Percentiles rank a stretch among this genome's conserved stretches.
These are phyloP conservation scores for Groenewaldozyma salmanticensis DNA, from an alignment of 805 yeast genomes.

Conservation along the genomic window DNA sequence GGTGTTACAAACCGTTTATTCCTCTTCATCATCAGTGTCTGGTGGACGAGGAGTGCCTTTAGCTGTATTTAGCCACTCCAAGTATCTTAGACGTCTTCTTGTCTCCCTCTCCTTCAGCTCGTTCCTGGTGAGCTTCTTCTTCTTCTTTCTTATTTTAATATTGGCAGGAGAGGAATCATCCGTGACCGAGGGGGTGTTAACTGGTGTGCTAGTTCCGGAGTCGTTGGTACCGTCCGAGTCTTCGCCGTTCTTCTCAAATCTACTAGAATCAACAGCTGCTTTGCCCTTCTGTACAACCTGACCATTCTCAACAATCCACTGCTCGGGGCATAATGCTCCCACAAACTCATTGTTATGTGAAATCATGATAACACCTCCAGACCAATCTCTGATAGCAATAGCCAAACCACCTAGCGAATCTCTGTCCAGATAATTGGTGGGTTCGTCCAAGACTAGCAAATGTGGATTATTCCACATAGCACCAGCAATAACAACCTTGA, in stretches of 20 bases:
- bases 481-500: slow-evolving; percentile 98
- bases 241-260: too few species aligned
- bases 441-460: slow-evolving; percentile 98
- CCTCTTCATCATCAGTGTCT: slow-evolving; percentile 89
- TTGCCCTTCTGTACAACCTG: slow-evolving; percentile 75
- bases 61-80: slow-evolving; percentile 92
- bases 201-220: background rate
- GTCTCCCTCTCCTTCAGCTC: slow-evolving; percentile 86
- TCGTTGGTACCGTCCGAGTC: slow-evolving; percentile 44
- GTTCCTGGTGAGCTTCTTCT: slow-evolving; percentile 96
- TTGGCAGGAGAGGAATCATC: slow-evolving; percentile 93
- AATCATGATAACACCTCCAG: slow-evolving; percentile 97
- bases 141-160: slow-evolving; percentile 83
- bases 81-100: slow-evolving; percentile 87
- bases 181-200: slow-evolving; percentile 2
- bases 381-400: slow-evolving; percentile 95
- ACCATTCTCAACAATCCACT: slow-evolving; percentile 95
- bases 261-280: slow-evolving; percentile 58
- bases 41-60: slow-evolving; percentile 96
- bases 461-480: slow-evolving; percentile 99
- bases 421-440: slow-evolving; percentile 98
- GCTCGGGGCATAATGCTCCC: slow-evolving; percentile 96
- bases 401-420: slow-evolving; percentile 97
- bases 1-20: too few species aligned
- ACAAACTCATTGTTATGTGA: slow-evolving; percentile 96